Evolutionary conservation across 805 yeast species (phyloP), one percentile per base, ranked within the genome.

Genomic region (Saccharomycopsis sp.): DNA sequence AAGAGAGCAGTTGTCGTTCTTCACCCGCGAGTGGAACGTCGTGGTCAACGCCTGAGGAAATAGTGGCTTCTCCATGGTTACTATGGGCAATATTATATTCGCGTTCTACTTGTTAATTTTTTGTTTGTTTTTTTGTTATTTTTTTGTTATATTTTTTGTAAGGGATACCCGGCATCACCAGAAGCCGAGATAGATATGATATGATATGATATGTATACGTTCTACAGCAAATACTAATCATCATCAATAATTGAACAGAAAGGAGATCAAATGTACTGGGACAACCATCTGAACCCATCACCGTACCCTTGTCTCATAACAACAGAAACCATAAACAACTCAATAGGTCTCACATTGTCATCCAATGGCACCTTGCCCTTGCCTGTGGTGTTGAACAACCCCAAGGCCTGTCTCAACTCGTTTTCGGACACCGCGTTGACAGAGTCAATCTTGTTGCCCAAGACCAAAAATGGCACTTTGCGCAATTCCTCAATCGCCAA

Each of bases 261-360:
- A n/a, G n/a, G n/a, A n/a, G n/a, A 36, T 38, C 73, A 89, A 55
- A 89, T 89, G 65, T 83, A 89, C 68, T 92, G 95, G 48, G 96
- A 86, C 58, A 92, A 76, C 97, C 96, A 92, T 73, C 86, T 83
- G 75, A 92, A 87, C 49, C 95, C 98, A 55, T 92, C 97, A 47
- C 95, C 94, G 64, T 92, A 92, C 55, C 98, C 99, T 64, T 85
- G 88, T 74, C 97, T 85, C 95, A 88, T 83, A 42, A 88, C 96
- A 51, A 92, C 95, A 20, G 96, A 86, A 65, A 95, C 89, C 97
- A 92, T 92, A 64, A 77, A 92, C 34, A 92, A 77, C 68, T 92
- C 99, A 43, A 89, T 77, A 38, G 99, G 97, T 69, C 98, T 81
- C 50, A 73, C 73, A 47, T 70, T 75, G 47, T 77, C 80, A 31